Base-by-base conservation (phyloP, 768 basidiomycete genomes). In the Pulveroboletus frians region DNA sequence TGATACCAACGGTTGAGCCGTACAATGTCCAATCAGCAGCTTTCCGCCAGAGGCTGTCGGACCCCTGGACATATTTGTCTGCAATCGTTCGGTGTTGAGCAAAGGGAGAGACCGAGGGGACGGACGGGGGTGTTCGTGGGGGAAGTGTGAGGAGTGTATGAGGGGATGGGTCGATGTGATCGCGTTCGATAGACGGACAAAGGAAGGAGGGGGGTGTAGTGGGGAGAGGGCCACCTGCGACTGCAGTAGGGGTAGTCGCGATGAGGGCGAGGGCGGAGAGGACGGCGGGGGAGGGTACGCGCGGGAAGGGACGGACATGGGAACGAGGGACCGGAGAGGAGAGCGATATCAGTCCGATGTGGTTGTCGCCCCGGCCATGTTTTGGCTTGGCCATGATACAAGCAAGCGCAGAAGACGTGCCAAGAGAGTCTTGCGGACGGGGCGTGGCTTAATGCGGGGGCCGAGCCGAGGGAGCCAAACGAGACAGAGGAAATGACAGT, bases 1-100 rank as follows among this genome's bases (percentile, higher is more conserved):
- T 9, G 3, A 69, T 51, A 60, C 83, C 78, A 34, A 83, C 71
- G 13, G 81, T 78, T n/a, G 81, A 82, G n/a, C 87, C 86, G 56
- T 83, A 86, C 34, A 87, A 67, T 11, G 81, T 77, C 69, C 83
- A 88, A 23, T 61, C 56, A 9, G 71, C 68, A 2, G 76, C 71
- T 61, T 73, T 78, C 37, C 76, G 73, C 84, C 84, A 87, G 46
- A 70, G 56, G 4, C 76, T 79, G 69, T 84, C 81, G 10, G 65
- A 32, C n/a, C 70, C 79, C 54, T 71, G 60, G 34, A 70, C 66
- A 62, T 74, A 88, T 59, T 69, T 79, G 59, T 78, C 75, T 23
- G 85, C 80, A n/a, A 87, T 49, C 46, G 60, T 30, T 4, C 18
- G 14, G 14, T 26, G 48, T 29, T 43, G 40, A 32, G 56, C 5